Evolutionary conservation across 1,284 basidiomycete genomes (phyloP), one percentile per base, ranked within the genome.

Genomic region (Xanthoconium separans): DNA sequence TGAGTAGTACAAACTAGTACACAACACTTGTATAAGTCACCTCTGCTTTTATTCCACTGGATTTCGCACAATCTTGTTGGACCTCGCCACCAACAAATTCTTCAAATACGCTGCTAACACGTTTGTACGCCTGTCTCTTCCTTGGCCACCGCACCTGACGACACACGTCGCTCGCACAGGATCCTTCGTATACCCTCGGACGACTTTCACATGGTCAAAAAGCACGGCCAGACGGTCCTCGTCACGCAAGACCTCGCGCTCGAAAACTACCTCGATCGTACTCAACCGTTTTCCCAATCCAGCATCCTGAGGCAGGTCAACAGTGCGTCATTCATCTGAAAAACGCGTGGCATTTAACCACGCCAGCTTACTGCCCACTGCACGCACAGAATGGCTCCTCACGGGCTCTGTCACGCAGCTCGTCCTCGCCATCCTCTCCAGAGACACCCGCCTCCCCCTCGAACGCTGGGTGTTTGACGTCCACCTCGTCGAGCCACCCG

Each of bases 381-480:
- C 34, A n/a, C 16, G 44, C 41, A 31, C 63, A 93, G 93, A 92
- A 65, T 95, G 97, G 97, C 84, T 99, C 31, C 77, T 98, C 54
- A 88, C 87, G 6, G 92, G 93, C 4, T 85, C 91, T 27, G 89
- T 98, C 31, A 94, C 90, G 2, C 90, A 98, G 58, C 81, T 99
- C 2, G 96, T 99, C 1, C 83, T 98, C 16, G 96, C 93, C 12
- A 97, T 99, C 72, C 93, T 99, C 59, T 91, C 93, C 29, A 93
- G 95, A 68, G 95, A 99, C 65, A 89, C 92, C 16, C 83, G 92
- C 45, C 87, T 89, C 56, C 91, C 95, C 2, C 81, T 98, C 47
- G 97, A 99, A 72, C 82, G 97, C 59, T 99, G 97, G 97, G 95
- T 98, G 52, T 99, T 99, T 72, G 95, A 98, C 73, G 83, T 99